These are phyloP conservation scores for Cyclotella baltica DNA, from an alignment of 108 stramenopile species.

Conservation along the genomic window DNA sequence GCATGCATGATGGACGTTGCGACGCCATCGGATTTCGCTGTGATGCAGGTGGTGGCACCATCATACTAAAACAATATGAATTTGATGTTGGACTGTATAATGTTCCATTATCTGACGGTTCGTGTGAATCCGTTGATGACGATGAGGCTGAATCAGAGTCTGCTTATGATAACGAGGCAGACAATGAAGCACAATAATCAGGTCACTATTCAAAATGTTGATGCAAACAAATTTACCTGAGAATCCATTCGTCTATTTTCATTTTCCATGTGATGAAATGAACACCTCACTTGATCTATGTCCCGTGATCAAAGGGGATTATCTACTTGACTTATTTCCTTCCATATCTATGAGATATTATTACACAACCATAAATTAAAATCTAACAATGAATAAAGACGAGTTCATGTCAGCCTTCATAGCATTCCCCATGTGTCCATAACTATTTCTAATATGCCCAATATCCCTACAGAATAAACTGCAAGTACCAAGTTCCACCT, in stretches of 20 bases:
- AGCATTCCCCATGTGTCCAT: too few relatives aligned
- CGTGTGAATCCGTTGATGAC: constrained; percentile 16
- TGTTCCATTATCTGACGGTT: constrained; percentile 42
- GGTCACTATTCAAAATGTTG: not conserved
- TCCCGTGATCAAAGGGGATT: too few relatives aligned
- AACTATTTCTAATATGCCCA: too few relatives aligned
- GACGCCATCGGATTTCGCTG: constrained; percentile 52
- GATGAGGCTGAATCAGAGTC: constrained; percentile 20
- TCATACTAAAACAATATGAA: constrained; percentile 35
- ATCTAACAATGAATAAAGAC: too few relatives aligned
- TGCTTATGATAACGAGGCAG: constrained; percentile 14
- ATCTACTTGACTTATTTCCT: constrained; percentile 13
- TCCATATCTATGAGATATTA: constrained; percentile 18
- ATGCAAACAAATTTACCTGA: not conserved
- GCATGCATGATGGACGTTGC: constrained; percentile 46
- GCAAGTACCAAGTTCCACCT: too few relatives aligned
- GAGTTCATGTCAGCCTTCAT: too few relatives aligned
- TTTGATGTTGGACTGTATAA: constrained; percentile 42
- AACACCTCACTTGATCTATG: not conserved
- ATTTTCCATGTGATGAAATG: not conserved
- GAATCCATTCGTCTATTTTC: constrained; percentile 13
- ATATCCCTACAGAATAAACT: too few relatives aligned
- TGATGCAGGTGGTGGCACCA: constrained; percentile 33
- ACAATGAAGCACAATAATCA: constrained; percentile 5
- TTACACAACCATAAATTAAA: constrained; percentile 1